These are phyloP conservation scores for Komagataella kurtzmanii DNA, from an alignment of 805 yeast species.

Conservation along the genomic window DNA sequence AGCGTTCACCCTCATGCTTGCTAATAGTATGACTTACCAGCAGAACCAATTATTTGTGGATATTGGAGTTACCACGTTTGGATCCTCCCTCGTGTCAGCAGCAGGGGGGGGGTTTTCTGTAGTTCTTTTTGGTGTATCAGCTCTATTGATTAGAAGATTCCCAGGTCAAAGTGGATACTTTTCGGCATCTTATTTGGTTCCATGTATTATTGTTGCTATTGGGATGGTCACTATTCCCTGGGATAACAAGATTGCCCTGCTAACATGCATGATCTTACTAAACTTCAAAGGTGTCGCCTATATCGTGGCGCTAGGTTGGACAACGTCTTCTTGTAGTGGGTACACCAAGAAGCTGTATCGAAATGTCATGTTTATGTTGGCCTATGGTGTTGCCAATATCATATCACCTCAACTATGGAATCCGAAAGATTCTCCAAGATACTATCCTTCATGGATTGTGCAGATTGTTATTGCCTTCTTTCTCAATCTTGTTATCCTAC, in stretches of 20 bases:
- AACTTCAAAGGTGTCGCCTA: conserved; percentile 11
- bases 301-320: conserved; percentile 14
- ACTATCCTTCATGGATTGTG: conserved; percentile 35
- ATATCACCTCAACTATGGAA: conserved; percentile 47
- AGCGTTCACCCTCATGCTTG: conserved; percentile 31
- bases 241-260: conserved; percentile 23
- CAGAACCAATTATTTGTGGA: conserved; percentile 32
- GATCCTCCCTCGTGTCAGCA: conserved; percentile 37
- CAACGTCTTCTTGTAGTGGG: conserved; percentile 26
- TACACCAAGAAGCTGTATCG: conserved; percentile 36
- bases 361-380: conserved; percentile 29
- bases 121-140: conserved; percentile 32
- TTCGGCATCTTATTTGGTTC: conserved; percentile 23
- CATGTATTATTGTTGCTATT: conserved; percentile 29
- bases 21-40: conserved; percentile 40
- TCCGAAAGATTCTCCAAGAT: conserved; percentile 30
- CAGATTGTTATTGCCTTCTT: conserved; percentile 40
- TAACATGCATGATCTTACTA: conserved; percentile 18
- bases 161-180: conserved; percentile 22
- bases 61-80: conserved; percentile 26
- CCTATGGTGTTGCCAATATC: conserved; percentile 33
- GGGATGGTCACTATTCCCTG: conserved; percentile 26
- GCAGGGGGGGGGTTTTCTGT: conserved; percentile 21
- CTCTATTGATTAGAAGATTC: conserved; percentile 20
- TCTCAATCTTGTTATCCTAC: conserved; percentile 27